These are phyloP conservation scores for Macrophomina tecta DNA, from an alignment of 2,329 filamentous ascomycete genomes.

Conservation along the genomic window DNA sequence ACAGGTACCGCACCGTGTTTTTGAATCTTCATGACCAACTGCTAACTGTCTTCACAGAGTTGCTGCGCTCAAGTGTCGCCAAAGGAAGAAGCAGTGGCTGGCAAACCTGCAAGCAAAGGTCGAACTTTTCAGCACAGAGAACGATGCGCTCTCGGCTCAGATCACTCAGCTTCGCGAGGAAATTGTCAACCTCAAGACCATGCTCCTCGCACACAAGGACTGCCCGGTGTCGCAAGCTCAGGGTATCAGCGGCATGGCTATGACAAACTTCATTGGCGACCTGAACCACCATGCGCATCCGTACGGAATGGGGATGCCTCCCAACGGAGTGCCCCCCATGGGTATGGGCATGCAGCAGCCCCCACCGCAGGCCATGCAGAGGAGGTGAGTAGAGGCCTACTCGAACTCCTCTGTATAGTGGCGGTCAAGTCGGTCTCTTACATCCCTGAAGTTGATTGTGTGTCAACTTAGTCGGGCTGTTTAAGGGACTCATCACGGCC, in stretches of 20 bases:
- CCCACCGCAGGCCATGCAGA: conserved; percentile 37
- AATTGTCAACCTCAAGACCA: conserved; percentile 90
- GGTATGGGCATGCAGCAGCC: conserved; percentile 43
- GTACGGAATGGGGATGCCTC: conserved; percentile 54
- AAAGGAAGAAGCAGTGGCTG: conserved; percentile 99
- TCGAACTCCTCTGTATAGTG: background rate
- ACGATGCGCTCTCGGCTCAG: conserved; percentile 82
- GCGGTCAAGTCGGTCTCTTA: background rate
- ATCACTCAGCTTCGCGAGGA: conserved; percentile 88
- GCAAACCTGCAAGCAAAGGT: conserved; percentile 94
- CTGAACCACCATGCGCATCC: conserved; percentile 52
- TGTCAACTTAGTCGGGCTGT: background rate
- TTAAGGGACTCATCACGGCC: background rate
- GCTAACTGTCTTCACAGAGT: conserved; percentile 66
- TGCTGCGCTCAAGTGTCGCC: conserved; percentile 93
- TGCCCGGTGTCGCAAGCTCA: conserved; percentile 92
- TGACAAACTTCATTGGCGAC: conserved; percentile 57
- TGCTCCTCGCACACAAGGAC: conserved; percentile 93
- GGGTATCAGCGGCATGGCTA: conserved; percentile 63
- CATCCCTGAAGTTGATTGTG: background rate
- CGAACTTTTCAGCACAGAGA: conserved; percentile 89
- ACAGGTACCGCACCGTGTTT: conserved; percentile 69
- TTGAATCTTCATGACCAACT: background rate
- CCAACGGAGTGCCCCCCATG: conserved; percentile 45
- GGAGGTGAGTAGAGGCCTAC: conserved; percentile 26